Percentiles rank a stretch among this genome's conserved stretches.
These are phyloP conservation scores for Aureobasidium sp. DNA, from an alignment of 2,329 filamentous ascomycete genomes.

Conservation along the genomic window DNA sequence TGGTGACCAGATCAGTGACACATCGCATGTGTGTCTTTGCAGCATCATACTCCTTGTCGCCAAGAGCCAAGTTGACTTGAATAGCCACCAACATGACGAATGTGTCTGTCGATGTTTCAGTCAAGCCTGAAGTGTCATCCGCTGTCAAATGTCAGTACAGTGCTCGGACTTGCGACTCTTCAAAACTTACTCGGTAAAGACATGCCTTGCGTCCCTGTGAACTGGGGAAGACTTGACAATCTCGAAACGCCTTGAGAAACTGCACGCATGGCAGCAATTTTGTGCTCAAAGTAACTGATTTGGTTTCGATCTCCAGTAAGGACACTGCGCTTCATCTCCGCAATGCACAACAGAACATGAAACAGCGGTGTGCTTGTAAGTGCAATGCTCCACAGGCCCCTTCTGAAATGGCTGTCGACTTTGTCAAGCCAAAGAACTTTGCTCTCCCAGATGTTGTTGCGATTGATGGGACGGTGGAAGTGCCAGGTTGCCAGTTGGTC, in stretches of 20 bases:
- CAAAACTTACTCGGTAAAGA: not conserved
- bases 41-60: slow-evolving; percentile 12
- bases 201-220: not conserved
- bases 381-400: slow-evolving; percentile 7
- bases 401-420: slow-evolving; percentile 8
- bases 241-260: slow-evolving; percentile 8
- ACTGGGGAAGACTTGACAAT: slow-evolving; percentile 8
- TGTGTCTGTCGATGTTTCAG: slow-evolving; percentile 3
- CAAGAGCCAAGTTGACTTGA: slow-evolving; percentile 5
- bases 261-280: slow-evolving; percentile 13
- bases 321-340: slow-evolving; percentile 13
- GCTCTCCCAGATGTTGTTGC: slow-evolving; percentile 14
- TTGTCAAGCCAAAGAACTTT: slow-evolving; percentile 14
- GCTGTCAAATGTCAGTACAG: not conserved
- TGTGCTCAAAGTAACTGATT: slow-evolving; percentile 12
- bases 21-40: slow-evolving; percentile 12
- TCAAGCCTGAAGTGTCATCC: not conserved
- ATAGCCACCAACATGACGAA: slow-evolving; percentile 13
- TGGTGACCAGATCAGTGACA: not conserved
- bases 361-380: slow-evolving; percentile 11
- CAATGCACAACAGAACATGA: slow-evolving; percentile 5
- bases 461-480: slow-evolving; percentile 8
- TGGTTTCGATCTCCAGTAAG: slow-evolving; percentile 10
- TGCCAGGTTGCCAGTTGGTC: slow-evolving; percentile 11
- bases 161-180: no score